Evolutionary conservation across 73 alveolate species (phyloP).

Genomic region (Blepharisma japonicum): DNA sequence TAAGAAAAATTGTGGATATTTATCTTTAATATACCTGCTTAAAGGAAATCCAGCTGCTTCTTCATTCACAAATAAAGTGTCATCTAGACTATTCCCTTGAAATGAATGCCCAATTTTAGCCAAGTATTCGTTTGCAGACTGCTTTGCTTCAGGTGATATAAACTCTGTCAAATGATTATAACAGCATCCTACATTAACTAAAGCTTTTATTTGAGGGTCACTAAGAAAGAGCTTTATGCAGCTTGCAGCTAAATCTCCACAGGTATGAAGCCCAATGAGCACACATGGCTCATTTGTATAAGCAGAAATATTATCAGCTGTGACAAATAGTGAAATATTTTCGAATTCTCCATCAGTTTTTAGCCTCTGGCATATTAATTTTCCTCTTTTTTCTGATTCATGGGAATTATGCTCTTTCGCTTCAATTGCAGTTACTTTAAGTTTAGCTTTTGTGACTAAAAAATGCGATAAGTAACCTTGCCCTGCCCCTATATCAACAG

Average conservation of each 20-base stretch:
- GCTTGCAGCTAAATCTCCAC: conserved; percentile 26
- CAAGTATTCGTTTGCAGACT: conserved; percentile 5
- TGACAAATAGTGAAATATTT: background rate
- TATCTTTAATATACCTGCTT: background rate
- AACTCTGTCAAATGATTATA: conserved; percentile 27
- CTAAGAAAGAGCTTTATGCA: conserved; percentile 6
- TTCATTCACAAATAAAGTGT: background rate
- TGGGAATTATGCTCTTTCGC: conserved; percentile 21
- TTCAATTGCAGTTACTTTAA: conserved; percentile 25
- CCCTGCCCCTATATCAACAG: conserved; percentile 21
- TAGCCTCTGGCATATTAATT: background rate
- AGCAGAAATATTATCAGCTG: conserved; percentile 14
- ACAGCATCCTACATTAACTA: conserved; percentile 30
- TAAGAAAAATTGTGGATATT: conserved; percentile 16
- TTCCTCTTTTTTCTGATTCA: background rate
- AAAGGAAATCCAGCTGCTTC: conserved; percentile 29
- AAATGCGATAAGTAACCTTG: conserved; percentile 14
- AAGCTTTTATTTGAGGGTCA: background rate
- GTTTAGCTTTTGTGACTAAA: background rate
- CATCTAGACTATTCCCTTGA: conserved; percentile 22
- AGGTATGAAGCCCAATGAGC: conserved; percentile 22
- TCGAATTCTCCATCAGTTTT: conserved; percentile 13
- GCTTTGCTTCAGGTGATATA: conserved; percentile 18
- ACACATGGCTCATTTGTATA: conserved; percentile 2
- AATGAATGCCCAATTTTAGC: background rate